Percentiles rank a stretch among this genome's conserved stretches.
phyloP scores from a whole-genome alignment of 257 asterid genomes.

The Paraleonurus japonicus region DNA sequence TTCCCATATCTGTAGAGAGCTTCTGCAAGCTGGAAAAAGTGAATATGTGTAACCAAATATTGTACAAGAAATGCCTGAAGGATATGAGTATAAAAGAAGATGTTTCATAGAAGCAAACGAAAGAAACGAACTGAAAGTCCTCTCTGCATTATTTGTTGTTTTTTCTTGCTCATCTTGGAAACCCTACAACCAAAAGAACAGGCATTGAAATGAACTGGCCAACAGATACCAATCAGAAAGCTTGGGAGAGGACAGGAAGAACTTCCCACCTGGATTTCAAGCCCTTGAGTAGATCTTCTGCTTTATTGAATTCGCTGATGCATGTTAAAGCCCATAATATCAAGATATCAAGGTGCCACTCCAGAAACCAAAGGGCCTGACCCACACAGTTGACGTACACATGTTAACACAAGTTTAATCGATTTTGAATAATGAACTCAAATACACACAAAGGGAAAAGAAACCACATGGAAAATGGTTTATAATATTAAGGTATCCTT shows the following conservation, averaged over 20 bases:
- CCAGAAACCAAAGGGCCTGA: constrained; percentile 80
- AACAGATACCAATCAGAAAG: background rate
- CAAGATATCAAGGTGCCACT: constrained; percentile 94
- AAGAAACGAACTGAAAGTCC: constrained; percentile 55
- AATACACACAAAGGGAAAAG: background rate
- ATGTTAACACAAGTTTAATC: constrained; percentile 10
- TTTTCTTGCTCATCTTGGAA: constrained; percentile 70
- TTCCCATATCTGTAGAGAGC: constrained; percentile 60
- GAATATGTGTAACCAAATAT: constrained; percentile 14
- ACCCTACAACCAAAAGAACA: constrained; percentile 42
- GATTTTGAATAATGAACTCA: background rate
- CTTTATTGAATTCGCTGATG: constrained; percentile 53
- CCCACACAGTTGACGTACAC: constrained; percentile 17
- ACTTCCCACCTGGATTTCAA: constrained; percentile 58
- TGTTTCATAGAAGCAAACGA: constrained; percentile 6
- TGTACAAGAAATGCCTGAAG: background rate
- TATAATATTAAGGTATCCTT: too few relatives aligned
- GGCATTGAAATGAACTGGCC: background rate
- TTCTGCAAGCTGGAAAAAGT: constrained; percentile 81
- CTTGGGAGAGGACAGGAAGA: background rate
- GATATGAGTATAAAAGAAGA: background rate
- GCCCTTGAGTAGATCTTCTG: constrained; percentile 69
- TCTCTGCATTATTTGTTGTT: constrained; percentile 56
- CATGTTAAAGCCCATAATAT: constrained; percentile 65
- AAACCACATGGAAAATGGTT: background rate